phyloP scores from a whole-genome alignment of 208 protist species.

The Wallacemonas sp. region DNA sequence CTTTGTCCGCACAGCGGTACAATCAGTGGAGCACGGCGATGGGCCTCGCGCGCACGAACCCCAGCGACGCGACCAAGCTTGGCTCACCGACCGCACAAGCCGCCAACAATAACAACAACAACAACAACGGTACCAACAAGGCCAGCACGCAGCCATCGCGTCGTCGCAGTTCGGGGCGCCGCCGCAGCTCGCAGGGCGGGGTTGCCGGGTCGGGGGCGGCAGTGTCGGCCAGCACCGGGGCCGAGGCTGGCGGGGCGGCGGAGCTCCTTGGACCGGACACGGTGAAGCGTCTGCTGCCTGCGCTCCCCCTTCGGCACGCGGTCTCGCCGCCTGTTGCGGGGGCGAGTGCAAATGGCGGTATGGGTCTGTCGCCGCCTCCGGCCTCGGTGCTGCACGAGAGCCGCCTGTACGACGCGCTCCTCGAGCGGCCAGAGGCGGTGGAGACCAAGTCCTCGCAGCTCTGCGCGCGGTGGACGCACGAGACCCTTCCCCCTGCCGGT shows the following conservation, averaged over 20 bases:
- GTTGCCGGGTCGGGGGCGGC: conserved; percentile 6
- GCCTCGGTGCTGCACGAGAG: conserved; percentile 26
- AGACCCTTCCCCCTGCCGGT: background rate
- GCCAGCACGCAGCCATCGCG: background rate
- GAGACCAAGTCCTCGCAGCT: conserved; percentile 20
- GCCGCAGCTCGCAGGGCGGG: conserved; percentile 6
- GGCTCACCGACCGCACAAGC: background rate
- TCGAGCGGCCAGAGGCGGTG: conserved; percentile 21
- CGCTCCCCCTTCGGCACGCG: background rate
- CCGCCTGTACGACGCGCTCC: conserved; percentile 43
- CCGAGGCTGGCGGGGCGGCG: background rate
- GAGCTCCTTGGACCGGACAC: conserved; percentile 8
- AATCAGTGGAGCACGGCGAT: conserved; percentile 2
- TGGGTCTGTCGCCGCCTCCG: background rate
- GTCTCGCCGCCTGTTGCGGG: too few relatives aligned
- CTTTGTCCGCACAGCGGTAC: conserved; percentile 46
- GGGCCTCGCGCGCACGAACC: background rate
- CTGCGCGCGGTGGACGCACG: conserved; percentile 7
- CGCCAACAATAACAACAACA: background rate
- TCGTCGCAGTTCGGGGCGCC: conserved; percentile 6
- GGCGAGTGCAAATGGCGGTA: too few relatives aligned
- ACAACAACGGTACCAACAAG: background rate
- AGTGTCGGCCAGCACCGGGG: background rate
- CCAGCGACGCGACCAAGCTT: background rate
- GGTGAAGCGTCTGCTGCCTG: conserved; percentile 4